Evolutionary conservation across 768 basidiomycete species (phyloP), one percentile per base, ranked within the genome.

Genomic region (Pleurotus tuber-regium): DNA sequence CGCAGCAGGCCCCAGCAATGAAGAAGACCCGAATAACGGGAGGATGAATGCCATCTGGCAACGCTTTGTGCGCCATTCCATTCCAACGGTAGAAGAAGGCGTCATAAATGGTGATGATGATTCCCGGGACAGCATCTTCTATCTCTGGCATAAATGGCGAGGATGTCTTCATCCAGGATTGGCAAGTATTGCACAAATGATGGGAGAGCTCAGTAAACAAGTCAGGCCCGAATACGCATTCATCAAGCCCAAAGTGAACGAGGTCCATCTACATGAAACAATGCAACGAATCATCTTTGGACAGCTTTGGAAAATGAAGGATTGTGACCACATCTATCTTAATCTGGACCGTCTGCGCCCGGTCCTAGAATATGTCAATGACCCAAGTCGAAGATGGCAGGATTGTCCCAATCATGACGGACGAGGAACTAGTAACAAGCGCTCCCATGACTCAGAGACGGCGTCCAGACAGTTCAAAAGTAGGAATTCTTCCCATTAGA

Each of bases 261-360:
- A 3, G 0, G 16, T 52, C 14, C 41, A 52, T 35, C 51, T 52
- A 21, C 51, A 52, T 24, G 51, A 52, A 36, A 42, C 51, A 12
- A 52, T 52, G 42, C 51, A 52, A 19, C 51, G 51, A 3, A 33
- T 52, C 26, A 18, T 52, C 2, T 19, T 52, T 6, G 33, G 23
- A 14, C 21, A 47, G 16, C 12, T 47, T 18, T 47, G 28, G 28
- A n/a, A 47, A 19, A 29, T 11, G 21, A 18, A 24, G n/a, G 21
- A 23, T n/a, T n/a, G n/a, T n/a, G n/a, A n/a, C n/a, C n/a, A n/a
- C n/a, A n/a, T n/a, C n/a, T n/a, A n/a, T n/a, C n/a, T n/a, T n/a
- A n/a, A n/a, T n/a, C n/a, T n/a, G n/a, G n/a, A n/a, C n/a, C n/a
- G n/a, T n/a, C n/a, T n/a, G n/a, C n/a, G n/a, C n/a, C n/a, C n/a